phyloP scores from a whole-genome alignment of 257 asterid genomes.

The Vinca minor region DNA sequence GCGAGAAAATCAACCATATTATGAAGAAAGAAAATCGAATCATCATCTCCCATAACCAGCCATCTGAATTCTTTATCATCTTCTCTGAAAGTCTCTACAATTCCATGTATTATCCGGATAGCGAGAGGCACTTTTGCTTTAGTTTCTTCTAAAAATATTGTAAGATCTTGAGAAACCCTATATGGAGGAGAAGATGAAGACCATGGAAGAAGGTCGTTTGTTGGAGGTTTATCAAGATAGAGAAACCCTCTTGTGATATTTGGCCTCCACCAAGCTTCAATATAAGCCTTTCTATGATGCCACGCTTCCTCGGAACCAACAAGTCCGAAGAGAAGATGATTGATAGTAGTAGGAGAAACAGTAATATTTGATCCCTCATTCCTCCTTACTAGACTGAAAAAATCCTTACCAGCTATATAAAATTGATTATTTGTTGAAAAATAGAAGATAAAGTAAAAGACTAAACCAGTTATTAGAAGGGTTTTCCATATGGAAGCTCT shows the following conservation, averaged over 20 bases:
- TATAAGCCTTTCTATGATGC: constrained; percentile 40
- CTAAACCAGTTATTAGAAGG: no score
- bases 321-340: constrained; percentile 49
- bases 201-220: constrained; percentile 47
- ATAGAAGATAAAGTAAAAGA: no score
- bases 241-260: constrained; percentile 41
- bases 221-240: constrained; percentile 37
- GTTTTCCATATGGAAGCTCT: no score
- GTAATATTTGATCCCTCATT: background rate
- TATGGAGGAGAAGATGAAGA: constrained; percentile 46
- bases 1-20: constrained; percentile 44
- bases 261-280: constrained; percentile 76
- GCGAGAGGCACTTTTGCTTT: constrained; percentile 8
- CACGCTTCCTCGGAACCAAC: constrained; percentile 45
- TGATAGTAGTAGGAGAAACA: constrained; percentile 21
- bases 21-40: constrained; percentile 49
- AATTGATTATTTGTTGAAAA: no score
- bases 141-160: constrained; percentile 17
- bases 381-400: no score
- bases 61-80: constrained; percentile 32
- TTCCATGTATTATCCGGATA: constrained; percentile 43
- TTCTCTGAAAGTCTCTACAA: constrained; percentile 48
- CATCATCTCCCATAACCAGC: constrained; percentile 78
- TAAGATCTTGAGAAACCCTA: constrained; percentile 35
- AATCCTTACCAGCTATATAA: no score